Evolutionary conservation across 441 rosid species (phyloP).

Genomic region (Flueggea neowawraea): DNA sequence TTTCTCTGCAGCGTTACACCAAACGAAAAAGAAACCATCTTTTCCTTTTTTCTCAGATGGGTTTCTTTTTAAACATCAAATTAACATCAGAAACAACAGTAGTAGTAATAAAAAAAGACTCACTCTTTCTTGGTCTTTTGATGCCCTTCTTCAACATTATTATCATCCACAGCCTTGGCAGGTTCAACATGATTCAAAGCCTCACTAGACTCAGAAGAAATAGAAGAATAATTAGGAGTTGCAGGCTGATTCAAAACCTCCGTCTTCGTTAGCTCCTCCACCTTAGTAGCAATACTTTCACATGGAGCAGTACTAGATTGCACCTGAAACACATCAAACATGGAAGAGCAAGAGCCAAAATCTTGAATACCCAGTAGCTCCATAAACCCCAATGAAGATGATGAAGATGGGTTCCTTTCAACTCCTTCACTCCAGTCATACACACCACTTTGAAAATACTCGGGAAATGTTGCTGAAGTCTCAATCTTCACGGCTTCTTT

Average conservation of each 20-base stretch:
- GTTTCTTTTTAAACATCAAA: background rate
- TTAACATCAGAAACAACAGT: background rate
- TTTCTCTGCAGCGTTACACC: background rate
- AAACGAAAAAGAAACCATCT: background rate
- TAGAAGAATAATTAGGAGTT: conserved; percentile 78
- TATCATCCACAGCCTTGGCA: conserved; percentile 20
- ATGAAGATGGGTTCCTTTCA: conserved; percentile 10
- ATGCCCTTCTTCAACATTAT: conserved; percentile 39
- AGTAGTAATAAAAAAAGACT: conserved; percentile 3
- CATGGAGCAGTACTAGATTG: conserved; percentile 8
- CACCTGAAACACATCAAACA: conserved; percentile 45
- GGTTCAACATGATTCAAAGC: conserved; percentile 35
- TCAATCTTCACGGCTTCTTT: conserved; percentile 36
- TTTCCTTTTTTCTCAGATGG: conserved; percentile 1
- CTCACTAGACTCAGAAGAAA: conserved; percentile 73
- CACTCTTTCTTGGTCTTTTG: conserved; percentile 61
- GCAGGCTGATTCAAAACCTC: conserved; percentile 68
- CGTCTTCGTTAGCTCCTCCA: conserved; percentile 31
- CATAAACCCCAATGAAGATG: conserved; percentile 63
- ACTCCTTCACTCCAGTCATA: conserved; percentile 49
- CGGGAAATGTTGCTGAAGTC: conserved; percentile 33
- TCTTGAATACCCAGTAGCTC: conserved; percentile 66
- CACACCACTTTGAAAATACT: conserved; percentile 26
- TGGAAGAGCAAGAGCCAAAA: conserved; percentile 24
- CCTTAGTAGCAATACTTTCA: conserved; percentile 17